Conservation (phyloP, 2,329 filamentous ascomycete genomes). For the Botryotinia calthae region DNA sequence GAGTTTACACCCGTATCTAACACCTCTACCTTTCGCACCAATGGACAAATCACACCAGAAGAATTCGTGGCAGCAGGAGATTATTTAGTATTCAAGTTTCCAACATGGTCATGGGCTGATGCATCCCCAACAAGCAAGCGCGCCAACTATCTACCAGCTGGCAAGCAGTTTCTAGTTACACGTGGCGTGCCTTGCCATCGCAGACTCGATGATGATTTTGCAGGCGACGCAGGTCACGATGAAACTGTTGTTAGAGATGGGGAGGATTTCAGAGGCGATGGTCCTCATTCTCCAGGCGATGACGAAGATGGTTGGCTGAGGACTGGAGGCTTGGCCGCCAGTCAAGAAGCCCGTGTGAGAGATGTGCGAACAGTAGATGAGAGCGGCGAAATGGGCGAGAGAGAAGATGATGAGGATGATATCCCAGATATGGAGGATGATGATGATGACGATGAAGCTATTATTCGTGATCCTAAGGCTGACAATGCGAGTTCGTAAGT, state of each 20-base stretch:
- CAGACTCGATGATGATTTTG: conserved; percentile 89
- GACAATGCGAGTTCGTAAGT: conserved; percentile 36
- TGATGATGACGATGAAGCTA: conserved; percentile 89
- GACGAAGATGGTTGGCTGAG: conserved; percentile 89
- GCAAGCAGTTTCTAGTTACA: conserved; percentile 94
- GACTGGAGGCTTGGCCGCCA: conserved; percentile 75
- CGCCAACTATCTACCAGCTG: conserved; percentile 75
- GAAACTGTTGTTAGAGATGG: conserved; percentile 83
- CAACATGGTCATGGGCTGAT: conserved; percentile 94
- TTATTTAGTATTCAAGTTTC: conserved; percentile 98
- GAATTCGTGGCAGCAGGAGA: conserved; percentile 95
- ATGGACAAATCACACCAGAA: conserved; percentile 93
- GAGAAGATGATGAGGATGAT: conserved; percentile 70
- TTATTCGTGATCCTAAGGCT: conserved; percentile 70
- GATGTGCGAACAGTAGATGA: conserved; percentile 90
- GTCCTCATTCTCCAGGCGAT: conserved; percentile 48
- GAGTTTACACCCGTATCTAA: conserved; percentile 89
- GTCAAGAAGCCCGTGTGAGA: conserved; percentile 70
- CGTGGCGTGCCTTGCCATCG: conserved; percentile 92
- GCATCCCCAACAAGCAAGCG: conserved; percentile 78
- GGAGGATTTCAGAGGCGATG: conserved; percentile 55
- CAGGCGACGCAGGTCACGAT: conserved; percentile 80
- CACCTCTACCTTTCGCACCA: conserved; percentile 89
- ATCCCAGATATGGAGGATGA: conserved; percentile 99
- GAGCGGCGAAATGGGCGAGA: conserved; percentile 78